phyloP scores from a whole-genome alignment of 1,139 yeast species.

The Zygoascus sp. region DNA sequence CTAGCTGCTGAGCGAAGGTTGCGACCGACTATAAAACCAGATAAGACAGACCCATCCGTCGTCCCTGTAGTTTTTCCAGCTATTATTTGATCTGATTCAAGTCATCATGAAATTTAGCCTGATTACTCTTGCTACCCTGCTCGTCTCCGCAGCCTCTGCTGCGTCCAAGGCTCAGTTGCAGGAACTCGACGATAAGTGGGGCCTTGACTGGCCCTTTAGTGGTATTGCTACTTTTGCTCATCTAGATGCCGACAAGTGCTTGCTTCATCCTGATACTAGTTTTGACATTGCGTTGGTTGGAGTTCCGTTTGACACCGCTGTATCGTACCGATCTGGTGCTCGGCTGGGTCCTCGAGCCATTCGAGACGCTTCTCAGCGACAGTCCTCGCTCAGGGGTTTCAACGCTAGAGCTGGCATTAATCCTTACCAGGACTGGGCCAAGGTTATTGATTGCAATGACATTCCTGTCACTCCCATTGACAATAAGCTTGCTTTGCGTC shows the following conservation, averaged over 20 bases:
- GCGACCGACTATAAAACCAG: too few species aligned
- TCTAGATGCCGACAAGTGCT: conserved; percentile 54
- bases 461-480: conserved; percentile 81
- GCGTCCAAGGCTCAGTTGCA: conserved; percentile 3
- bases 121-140: background rate
- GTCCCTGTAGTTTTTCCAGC: background rate
- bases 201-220: conserved; percentile 25
- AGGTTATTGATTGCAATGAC: conserved; percentile 71
- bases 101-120: background rate
- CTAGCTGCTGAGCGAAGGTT: too few species aligned
- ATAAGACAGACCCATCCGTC: background rate
- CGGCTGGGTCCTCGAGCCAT: conserved; percentile 79
- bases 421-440: conserved; percentile 57
- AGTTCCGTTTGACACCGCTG: conserved; percentile 76
- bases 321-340: conserved; percentile 70
- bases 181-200: conserved; percentile 23
- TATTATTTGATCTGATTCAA: background rate
- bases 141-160: background rate
- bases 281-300: conserved; percentile 71
- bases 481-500: conserved; percentile 61
- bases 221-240: conserved; percentile 59
- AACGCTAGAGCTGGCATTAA: conserved; percentile 61
- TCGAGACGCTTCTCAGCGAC: conserved; percentile 67
- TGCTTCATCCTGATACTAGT: conserved; percentile 37
- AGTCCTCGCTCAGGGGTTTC: conserved; percentile 27